Base-by-base conservation (phyloP, 2,329 filamentous ascomycete species). In the Botrytis cinerea region DNA sequence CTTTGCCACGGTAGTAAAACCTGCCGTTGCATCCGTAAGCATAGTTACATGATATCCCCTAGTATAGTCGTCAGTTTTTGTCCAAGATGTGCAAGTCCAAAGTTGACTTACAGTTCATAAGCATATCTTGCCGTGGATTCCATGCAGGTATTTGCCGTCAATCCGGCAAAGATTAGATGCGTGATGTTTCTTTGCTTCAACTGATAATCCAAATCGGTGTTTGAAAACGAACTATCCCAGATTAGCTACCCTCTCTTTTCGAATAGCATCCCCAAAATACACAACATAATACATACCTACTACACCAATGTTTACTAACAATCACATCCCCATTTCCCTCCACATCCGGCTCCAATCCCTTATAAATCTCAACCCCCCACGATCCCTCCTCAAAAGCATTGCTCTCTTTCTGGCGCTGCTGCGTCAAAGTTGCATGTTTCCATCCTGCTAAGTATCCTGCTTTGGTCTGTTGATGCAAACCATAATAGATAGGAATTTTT, bases 141-240 rank as follows among this genome's bases (percentile, higher is more conserved):
- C 60, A 83, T 51, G 67, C 81, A 82, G 8, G 79, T 79, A 70
- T 82, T 83, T 12, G 80, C 75, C 1, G 77, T 78, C 72, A 82
- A 75, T 0, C 81, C 81, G 2, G 76, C 81, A 48, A 82, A 74
- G 16, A 82, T 75, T 12, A 83, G 32, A 51, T 82, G 75, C 3
- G 77, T 80, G 20, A 82, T 79, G 32, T 81, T 80, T 32, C 79
- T 74, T 73, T 82, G 81, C 4, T 76, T 76, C 32, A 83, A 75
- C 73, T 82, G 80, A 70, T 79, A 82, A 48, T 82, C 79, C 32
- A 83, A 71, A 76, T 83, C 81, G 1, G 81, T 82, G 60, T 81
- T 82, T n/a, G 76, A 66, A 69, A 82, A 82, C 0, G 80, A 81
- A 63, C 77, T 79, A 40, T 46, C 6, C 28, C 8, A 57, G 0